phyloP scores from a whole-genome alignment of 495 filamentous ascomycete genomes.

The Friedmanniomyces simplex region DNA sequence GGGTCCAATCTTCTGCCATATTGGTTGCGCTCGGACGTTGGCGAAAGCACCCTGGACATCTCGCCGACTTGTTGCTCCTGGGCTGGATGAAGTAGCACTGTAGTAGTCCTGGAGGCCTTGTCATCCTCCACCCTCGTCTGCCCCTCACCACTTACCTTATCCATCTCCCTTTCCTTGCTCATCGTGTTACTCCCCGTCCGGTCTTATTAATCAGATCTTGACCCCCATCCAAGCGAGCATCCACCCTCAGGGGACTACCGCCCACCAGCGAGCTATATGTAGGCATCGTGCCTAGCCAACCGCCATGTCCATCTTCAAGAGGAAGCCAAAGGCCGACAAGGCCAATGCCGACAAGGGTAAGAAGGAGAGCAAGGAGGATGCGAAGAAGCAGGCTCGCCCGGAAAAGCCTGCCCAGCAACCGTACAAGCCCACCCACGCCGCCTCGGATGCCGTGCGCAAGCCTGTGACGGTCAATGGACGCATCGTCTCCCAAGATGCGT shows the following conservation, averaged over 20 bases:
- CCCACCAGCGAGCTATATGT: not conserved
- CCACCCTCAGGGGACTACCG: not conserved
- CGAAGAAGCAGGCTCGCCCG: not conserved
- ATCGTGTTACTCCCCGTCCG: not conserved
- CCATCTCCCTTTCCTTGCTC: too few species aligned
- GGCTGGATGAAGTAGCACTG: too few species aligned
- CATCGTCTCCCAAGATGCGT: not conserved
- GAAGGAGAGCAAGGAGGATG: not conserved
- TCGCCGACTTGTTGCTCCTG: too few species aligned
- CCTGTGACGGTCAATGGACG: not conserved
- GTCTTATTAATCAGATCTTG: not conserved
- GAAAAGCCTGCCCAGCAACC: slow-evolving; percentile 7
- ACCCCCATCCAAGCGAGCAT: too few species aligned
- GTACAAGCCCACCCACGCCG: slow-evolving; percentile 28
- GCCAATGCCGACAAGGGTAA: slow-evolving; percentile 9
- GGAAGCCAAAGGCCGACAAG: slow-evolving; percentile 20
- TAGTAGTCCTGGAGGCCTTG: too few species aligned
- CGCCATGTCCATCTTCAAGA: slow-evolving; percentile 26
- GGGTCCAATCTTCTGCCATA: too few species aligned
- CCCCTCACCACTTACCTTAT: too few species aligned
- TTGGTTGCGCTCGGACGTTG: too few species aligned
- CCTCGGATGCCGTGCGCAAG: slow-evolving; percentile 36
- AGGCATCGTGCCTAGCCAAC: not conserved
- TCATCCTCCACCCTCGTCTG: too few species aligned
- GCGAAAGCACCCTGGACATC: too few species aligned